Conservation (phyloP, 371 early-diverging fungal genomes). For the Mucor ambiguus region DNA sequence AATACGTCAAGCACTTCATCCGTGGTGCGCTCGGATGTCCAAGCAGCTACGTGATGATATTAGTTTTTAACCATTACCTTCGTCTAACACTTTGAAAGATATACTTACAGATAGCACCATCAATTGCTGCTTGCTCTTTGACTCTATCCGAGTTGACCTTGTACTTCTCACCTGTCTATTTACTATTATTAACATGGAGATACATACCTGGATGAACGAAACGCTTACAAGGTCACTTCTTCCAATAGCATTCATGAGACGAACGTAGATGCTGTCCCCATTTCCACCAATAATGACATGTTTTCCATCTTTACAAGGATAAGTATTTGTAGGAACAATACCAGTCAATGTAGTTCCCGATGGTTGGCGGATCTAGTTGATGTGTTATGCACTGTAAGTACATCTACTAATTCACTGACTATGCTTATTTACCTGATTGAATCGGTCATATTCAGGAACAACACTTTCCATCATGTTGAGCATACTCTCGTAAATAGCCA, state of each 20-base stretch:
- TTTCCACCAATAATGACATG: slow-evolving; percentile 64
- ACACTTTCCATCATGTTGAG: slow-evolving; percentile 62
- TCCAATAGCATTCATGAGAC: slow-evolving; percentile 54
- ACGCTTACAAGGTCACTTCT: slow-evolving; percentile 51
- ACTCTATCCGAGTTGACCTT: slow-evolving; percentile 53
- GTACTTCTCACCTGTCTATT: slow-evolving; percentile 47
- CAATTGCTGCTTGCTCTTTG: slow-evolving; percentile 44
- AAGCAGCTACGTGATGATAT: slow-evolving; percentile 28
- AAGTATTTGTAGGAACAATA: slow-evolving; percentile 61
- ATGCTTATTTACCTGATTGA: slow-evolving; percentile 32
- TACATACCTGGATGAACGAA: background rate
- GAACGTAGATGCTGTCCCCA: slow-evolving; percentile 59
- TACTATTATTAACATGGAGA: background rate
- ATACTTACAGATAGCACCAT: slow-evolving; percentile 48
- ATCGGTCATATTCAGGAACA: slow-evolving; percentile 57
- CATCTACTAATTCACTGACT: background rate
- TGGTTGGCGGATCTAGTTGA: slow-evolving; percentile 45
- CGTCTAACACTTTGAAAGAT: background rate
- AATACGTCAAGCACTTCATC: slow-evolving; percentile 47
- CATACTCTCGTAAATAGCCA: slow-evolving; percentile 59
- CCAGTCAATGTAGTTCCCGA: slow-evolving; percentile 61
- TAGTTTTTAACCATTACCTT: background rate
- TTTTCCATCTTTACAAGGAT: slow-evolving; percentile 54
- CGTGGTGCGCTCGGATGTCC: slow-evolving; percentile 43
- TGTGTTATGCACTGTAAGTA: background rate